These are phyloP conservation scores for Letharia lupina DNA, from an alignment of 495 filamentous ascomycete genomes.

Conservation along the genomic window DNA sequence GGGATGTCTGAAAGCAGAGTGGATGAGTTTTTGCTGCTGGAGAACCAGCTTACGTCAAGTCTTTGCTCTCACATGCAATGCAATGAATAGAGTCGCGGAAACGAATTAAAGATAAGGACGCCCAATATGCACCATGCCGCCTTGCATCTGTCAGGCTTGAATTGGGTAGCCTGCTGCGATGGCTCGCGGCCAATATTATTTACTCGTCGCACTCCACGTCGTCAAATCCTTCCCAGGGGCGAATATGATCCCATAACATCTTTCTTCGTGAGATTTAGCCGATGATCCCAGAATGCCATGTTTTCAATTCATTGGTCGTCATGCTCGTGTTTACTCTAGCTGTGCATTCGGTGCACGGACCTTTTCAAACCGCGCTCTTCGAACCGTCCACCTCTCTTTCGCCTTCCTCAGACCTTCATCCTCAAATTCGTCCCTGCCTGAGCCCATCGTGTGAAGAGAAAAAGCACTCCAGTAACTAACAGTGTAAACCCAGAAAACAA, in stretches of 20 bases:
- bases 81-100: neutral
- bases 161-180: neutral
- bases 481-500: neutral
- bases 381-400: neutral
- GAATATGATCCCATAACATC: neutral
- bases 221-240: neutral
- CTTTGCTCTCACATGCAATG: neutral
- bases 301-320: neutral
- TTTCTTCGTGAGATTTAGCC: neutral
- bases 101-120: neutral
- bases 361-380: neutral
- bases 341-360: neutral
- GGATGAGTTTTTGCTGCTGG: no score
- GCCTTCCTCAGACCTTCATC: neutral
- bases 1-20: neutral
- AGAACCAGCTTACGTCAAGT: neutral
- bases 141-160: neutral
- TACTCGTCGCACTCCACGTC: neutral
- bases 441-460: neutral
- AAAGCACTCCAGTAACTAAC: neutral
- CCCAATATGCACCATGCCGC: neutral
- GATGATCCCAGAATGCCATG: neutral
- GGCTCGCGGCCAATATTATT: neutral
- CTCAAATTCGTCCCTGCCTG: neutral
- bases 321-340: neutral